These are phyloP conservation scores for Gossypium bickii DNA, from an alignment of 345 rosid genomes.

Conservation along the genomic window DNA sequence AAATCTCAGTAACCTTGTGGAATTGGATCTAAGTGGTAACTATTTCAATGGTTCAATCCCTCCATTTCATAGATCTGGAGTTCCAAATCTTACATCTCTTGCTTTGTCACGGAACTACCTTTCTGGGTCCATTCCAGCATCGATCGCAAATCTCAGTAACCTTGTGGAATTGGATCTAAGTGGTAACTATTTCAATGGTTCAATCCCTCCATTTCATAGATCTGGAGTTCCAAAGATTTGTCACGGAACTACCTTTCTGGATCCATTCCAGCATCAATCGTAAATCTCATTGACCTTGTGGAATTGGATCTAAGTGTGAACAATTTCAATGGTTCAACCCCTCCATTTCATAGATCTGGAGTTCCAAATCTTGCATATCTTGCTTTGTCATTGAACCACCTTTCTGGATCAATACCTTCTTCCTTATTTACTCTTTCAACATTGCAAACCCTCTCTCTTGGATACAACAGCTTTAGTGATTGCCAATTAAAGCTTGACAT, in stretches of 20 bases:
- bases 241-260: no score
- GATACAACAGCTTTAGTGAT: not conserved
- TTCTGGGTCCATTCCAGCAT: no score
- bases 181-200: no score
- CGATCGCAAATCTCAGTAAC: no score
- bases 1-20: not conserved
- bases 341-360: slow-evolving; percentile 5
- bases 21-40: accelerated
- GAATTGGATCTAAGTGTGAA: no score
- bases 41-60: not conserved
- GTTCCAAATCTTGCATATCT: not conserved
- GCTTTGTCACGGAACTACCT: not conserved
- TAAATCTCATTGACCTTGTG: no score
- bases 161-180: no score
- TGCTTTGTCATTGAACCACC: not conserved
- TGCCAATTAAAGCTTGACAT: not conserved
- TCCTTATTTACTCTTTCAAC: slow-evolving; percentile 6
- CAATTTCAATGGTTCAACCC: not conserved
- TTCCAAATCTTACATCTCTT: not conserved
- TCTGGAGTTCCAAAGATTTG: no score
- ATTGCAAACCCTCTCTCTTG: not conserved
- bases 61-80: slow-evolving; percentile 11
- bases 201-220: no score
- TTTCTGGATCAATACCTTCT: not conserved
- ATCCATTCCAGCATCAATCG: no score